Percentiles rank a stretch among this genome's conserved stretches.
phyloP scores from a whole-genome alignment of 805 yeast species.

The Geotrichum ghanense region DNA sequence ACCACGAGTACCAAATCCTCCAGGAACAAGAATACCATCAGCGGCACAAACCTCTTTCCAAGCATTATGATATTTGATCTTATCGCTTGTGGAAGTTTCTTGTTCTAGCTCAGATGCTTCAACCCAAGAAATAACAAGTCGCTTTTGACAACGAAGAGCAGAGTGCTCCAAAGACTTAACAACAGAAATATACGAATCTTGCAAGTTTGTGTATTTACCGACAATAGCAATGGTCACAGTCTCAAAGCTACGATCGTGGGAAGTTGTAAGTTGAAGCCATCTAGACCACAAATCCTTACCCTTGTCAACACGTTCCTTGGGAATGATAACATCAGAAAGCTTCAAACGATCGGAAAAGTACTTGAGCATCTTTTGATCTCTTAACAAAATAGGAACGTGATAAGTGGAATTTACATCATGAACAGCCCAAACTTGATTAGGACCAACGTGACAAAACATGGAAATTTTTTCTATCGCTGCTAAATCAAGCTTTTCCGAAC shows the following conservation, averaged over 20 bases:
- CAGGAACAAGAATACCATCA: slow-evolving; percentile 95
- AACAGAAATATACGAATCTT: slow-evolving; percentile 90
- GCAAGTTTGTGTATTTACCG: slow-evolving; percentile 92
- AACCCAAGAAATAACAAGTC: slow-evolving; percentile 87
- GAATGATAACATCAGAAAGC: slow-evolving; percentile 37
- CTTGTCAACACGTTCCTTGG: slow-evolving; percentile 40
- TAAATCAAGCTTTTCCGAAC: slow-evolving; percentile 67
- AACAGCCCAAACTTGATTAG: slow-evolving; percentile 94
- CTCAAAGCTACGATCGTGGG: slow-evolving; percentile 74
- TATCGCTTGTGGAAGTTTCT: slow-evolving; percentile 47
- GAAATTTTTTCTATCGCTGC: slow-evolving; percentile 93
- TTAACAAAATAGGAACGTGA: slow-evolving; percentile 87
- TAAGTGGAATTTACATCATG: slow-evolving; percentile 95
- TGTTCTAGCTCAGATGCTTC: slow-evolving; percentile 87
- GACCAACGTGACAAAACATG: slow-evolving; percentile 98
- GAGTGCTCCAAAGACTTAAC: slow-evolving; percentile 93
- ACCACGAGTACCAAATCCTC: slow-evolving; percentile 97
- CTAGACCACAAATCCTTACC: slow-evolving; percentile 62
- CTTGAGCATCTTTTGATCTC: slow-evolving; percentile 74
- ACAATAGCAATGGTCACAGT: slow-evolving; percentile 90
- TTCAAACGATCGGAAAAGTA: slow-evolving; percentile 59
- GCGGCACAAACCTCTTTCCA: slow-evolving; percentile 92
- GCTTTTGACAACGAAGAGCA: slow-evolving; percentile 78
- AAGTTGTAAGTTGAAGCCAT: slow-evolving; percentile 73
- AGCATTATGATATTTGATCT: slow-evolving; percentile 80